These are phyloP conservation scores for Xylaria hypoxylon DNA, from an alignment of 2,329 filamentous ascomycete genomes.

Conservation along the genomic window DNA sequence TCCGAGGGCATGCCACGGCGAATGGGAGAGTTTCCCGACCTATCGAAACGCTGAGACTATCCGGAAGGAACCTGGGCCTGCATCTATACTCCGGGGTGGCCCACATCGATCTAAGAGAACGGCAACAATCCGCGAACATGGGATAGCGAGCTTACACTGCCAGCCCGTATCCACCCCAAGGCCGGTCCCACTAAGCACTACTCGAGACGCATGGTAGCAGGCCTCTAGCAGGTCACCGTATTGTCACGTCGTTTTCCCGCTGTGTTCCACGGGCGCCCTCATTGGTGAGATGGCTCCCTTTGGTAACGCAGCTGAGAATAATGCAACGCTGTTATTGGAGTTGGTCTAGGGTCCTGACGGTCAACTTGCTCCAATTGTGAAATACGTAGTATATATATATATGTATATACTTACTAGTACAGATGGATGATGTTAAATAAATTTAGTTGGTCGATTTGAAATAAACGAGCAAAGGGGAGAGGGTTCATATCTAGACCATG, in stretches of 20 bases:
- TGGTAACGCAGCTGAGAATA: conserved; percentile 17
- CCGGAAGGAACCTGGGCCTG: conserved; percentile 33
- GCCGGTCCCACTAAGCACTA: conserved; percentile 38
- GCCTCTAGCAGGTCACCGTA: conserved; percentile 15
- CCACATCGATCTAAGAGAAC: conserved; percentile 39
- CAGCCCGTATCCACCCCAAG: conserved; percentile 39
- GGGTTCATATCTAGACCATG: background rate
- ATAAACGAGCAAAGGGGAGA: background rate
- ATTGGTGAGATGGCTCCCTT: conserved; percentile 22
- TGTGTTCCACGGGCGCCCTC: conserved; percentile 8
- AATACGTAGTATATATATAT: too few species aligned
- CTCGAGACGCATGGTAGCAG: conserved; percentile 29
- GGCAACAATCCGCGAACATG: conserved; percentile 50
- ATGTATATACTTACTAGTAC: background rate
- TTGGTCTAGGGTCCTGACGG: conserved; percentile 19
- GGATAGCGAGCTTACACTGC: conserved; percentile 41
- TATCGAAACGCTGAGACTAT: conserved; percentile 25
- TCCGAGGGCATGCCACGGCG: conserved; percentile 16
- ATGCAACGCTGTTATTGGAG: conserved; percentile 26
- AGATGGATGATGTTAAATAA: background rate
- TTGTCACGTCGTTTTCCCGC: conserved; percentile 3
- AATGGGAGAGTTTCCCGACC: conserved; percentile 14
- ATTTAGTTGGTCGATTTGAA: background rate
- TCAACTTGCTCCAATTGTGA: conserved; percentile 1
- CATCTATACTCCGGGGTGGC: conserved; percentile 34